Evolutionary conservation across 2,329 filamentous ascomycete species (phyloP), one percentile per base, ranked within the genome.

Genomic region (Beauveria australis): DNA sequence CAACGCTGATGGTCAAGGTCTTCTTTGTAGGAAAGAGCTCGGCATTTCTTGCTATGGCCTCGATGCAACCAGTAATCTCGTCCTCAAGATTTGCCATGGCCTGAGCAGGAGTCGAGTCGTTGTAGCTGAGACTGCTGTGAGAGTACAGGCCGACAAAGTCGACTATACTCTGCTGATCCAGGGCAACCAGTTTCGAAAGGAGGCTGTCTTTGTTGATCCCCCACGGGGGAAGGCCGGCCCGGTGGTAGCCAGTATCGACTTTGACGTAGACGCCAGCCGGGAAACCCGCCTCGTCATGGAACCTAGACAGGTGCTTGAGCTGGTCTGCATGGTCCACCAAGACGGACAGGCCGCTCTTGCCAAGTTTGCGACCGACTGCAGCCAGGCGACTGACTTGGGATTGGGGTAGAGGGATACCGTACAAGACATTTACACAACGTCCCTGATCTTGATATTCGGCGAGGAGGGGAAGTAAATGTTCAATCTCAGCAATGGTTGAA

Each of bases 191-290:
- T 3, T 51, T 53, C 3, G 71, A 63, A 1, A 83, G 70, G 1
- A 84, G 67, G 0, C 70, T 64, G 18, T 66, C 64, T 19, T 73
- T 71, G 24, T 73, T 70, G 30, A 84, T 71, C 1, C 70, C 69
- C 0, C 70, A 63, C 0, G 80, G 77, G 0, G 75, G 71, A 0
- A 87, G 67, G 0, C 86, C 86, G 0, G 86, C 85, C 3, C 86
- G 80, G 63, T 85, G 81, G 66, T 86, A 85, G 0, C 85, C 85
- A 0, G 83, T 83, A 63, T 88, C 86, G 0, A 88, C 78, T 62
- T 88, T 87, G 44, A 88, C 67, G 49, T 81, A 87, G 2, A 85
- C 72, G 0, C 76, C 67, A 58, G 55, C 74, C 68, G 53, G 70
- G 64, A 55, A 73, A 3, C 65, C 61, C 0, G 66, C 64, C 3